Evolutionary conservation across 164 flowering plant species (phyloP).

Genomic region (Vitis amurensis): DNA sequence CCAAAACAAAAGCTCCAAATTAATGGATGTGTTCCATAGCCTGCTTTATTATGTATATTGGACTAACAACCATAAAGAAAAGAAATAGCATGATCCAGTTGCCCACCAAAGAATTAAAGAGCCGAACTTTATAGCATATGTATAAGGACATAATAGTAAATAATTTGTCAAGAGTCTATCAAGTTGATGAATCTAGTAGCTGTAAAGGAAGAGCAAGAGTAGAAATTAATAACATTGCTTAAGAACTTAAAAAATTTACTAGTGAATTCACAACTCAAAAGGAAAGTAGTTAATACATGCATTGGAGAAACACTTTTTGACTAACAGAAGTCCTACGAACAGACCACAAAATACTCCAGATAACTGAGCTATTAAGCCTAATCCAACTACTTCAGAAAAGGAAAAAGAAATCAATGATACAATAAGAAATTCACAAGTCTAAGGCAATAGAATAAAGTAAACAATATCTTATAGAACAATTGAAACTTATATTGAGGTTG

Average conservation of each 20-base stretch:
- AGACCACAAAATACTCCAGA: not conserved
- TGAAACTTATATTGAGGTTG: not conserved
- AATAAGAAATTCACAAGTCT: not conserved
- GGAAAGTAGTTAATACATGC: not conserved
- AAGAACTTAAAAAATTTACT: not conserved
- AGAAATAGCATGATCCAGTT: not conserved
- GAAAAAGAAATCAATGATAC: not conserved
- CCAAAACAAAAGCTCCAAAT: constrained; percentile 14
- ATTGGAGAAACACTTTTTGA: not conserved
- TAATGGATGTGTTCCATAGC: too few species aligned
- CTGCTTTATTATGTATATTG: too few species aligned
- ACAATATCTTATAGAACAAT: too few species aligned
- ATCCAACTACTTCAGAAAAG: not conserved
- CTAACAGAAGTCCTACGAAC: not conserved
- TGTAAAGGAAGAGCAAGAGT: not conserved
- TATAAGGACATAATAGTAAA: not conserved
- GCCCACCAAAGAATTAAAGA: not conserved
- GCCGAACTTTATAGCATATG: not conserved
- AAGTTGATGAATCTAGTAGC: not conserved
- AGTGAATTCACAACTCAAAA: not conserved
- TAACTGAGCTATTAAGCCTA: not conserved
- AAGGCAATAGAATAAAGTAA: too few species aligned
- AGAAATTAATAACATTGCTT: not conserved
- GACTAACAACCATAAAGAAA: too few species aligned
- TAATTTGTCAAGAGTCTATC: not conserved